Evolutionary conservation across 768 basidiomycete genomes (phyloP).

Genomic region (Xerocomellus chrysenteron): DNA sequence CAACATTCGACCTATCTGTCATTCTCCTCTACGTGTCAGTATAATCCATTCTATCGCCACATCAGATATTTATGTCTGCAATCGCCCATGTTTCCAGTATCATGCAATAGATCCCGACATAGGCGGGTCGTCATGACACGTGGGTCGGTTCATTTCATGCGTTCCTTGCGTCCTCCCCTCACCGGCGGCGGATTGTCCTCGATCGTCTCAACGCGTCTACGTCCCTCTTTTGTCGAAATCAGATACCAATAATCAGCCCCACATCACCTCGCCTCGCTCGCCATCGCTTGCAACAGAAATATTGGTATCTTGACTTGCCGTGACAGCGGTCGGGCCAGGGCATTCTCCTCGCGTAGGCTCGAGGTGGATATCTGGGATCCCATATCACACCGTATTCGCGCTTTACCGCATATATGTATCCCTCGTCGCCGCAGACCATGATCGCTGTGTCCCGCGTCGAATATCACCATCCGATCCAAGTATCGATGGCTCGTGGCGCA

Average conservation of each 20-base stretch:
- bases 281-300: background rate
- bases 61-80: background rate
- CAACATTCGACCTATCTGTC: background rate
- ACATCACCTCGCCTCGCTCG: background rate
- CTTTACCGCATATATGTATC: background rate
- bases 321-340: background rate
- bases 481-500: background rate
- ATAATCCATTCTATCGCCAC: background rate
- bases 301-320: background rate
- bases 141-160: background rate
- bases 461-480: background rate
- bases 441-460: background rate
- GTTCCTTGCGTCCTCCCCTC: background rate
- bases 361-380: background rate
- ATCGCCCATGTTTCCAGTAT: background rate
- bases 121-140: slow-evolving; percentile 1
- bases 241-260: background rate
- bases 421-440: background rate
- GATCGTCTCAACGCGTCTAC: background rate
- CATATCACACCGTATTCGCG: background rate
- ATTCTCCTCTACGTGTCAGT: background rate
- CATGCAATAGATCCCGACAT: slow-evolving; percentile 1
- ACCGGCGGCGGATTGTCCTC: background rate
- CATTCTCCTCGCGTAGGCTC: background rate
- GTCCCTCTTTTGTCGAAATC: background rate